A percentile compares a stretch with the other conserved stretches of the same genome.
phyloP scores from a whole-genome alignment of 768 basidiomycete genomes.

The Plicaturopsis crispa region DNA sequence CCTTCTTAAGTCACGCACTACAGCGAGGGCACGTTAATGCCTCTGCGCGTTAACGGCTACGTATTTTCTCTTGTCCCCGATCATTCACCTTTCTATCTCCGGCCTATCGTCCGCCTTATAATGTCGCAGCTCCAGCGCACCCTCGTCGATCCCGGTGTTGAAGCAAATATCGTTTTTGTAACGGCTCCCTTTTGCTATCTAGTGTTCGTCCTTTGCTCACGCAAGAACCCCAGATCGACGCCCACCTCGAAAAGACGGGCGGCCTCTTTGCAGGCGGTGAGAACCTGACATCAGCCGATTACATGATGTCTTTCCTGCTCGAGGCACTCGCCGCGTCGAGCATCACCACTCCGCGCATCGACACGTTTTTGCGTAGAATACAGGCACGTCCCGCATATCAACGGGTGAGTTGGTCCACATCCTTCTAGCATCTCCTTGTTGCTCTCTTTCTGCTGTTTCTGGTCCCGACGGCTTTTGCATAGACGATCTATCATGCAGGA shows the following conservation, averaged over 20 bases:
- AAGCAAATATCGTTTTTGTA: background rate
- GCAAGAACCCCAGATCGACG: conserved; percentile 13
- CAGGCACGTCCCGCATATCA: too few species aligned
- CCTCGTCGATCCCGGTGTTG: background rate
- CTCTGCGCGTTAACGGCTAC: conserved; percentile 21
- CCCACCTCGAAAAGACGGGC: conserved; percentile 12
- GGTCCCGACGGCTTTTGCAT: too few species aligned
- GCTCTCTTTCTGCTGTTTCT: too few species aligned
- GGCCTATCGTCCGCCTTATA: conserved; percentile 16
- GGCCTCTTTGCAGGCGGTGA: conserved; percentile 20
- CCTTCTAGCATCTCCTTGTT: too few species aligned
- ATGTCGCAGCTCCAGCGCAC: background rate
- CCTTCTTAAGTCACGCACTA: conserved; percentile 19
- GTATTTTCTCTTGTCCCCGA: conserved; percentile 21
- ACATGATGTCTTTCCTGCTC: conserved; percentile 20
- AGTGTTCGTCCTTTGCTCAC: too few species aligned
- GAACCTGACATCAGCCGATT: conserved; percentile 26
- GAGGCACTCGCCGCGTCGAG: conserved; percentile 14
- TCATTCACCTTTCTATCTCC: conserved; percentile 21
- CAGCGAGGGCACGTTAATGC: conserved; percentile 27
- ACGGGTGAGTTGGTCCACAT: too few species aligned
- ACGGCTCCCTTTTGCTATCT: background rate
- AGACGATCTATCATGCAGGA: too few species aligned
- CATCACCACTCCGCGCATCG: too few species aligned
- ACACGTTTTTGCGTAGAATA: too few species aligned